Evolutionary conservation across 2,329 filamentous ascomycete species (phyloP), one percentile per base, ranked within the genome.

Genomic region (Corniculantispora saksenae): DNA sequence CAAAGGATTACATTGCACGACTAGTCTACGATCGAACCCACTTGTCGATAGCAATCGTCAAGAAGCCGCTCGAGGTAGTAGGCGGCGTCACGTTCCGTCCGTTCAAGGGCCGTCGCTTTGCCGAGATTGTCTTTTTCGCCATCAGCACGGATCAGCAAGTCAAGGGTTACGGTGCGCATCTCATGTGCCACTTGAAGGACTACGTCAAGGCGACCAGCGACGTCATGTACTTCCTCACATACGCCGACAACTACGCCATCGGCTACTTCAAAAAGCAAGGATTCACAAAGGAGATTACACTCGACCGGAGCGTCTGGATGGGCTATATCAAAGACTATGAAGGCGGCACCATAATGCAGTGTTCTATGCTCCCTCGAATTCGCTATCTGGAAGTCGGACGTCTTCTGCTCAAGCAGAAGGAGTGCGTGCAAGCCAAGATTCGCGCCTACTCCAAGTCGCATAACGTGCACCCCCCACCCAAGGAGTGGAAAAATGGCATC

Each of bases 271-370:
- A 98, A 78, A 99, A 99, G 76, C 95, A 99, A 76, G 95, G 95
- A 0, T 99, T 99, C 74, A 98, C 95, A 1, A 99, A 99, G 76
- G 94, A 99, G 72, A 98, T 99, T 69, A 97, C 94, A 0, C 86
- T 99, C 1, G 91, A 95, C 66, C 91, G 89, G 72, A 89, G 90
- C 2, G 89, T 93, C 3, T 99, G 95, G 95, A 98, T 98, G 95
- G 95, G 95, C 3, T 99, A 98, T 73, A 99, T 99, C 82, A 99
- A 99, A 76, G 95, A 99, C 76, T 99, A 99, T 77, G 95, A 99
- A 79, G 95, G 95, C 65, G 95, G 95, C 66, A 99, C 95, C 0
- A 97, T 99, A 67, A 99, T 99, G 95, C 95, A 99, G 80, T 99
- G 95, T 74, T 93, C 91, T 61, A 98, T 99, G 95, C 85, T 99